These are phyloP conservation scores for Dicorynia guianensis DNA, from an alignment of 306 rosid genomes.

Conservation along the genomic window DNA sequence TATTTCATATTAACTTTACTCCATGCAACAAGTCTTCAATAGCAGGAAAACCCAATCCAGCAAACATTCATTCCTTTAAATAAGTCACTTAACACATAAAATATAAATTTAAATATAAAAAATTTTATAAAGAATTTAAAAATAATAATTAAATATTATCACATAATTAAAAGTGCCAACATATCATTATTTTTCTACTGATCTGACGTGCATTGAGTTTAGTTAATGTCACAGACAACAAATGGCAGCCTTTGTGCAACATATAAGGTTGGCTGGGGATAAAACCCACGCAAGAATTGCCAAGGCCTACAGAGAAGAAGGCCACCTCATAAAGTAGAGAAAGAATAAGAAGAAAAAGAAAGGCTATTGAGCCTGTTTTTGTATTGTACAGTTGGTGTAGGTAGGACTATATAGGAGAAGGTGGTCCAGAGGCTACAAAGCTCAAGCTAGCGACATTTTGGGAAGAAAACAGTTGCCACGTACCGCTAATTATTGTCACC, in stretches of 20 bases:
- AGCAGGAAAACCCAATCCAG: too few relatives aligned
- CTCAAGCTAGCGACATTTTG: constrained; percentile 53
- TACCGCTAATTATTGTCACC: constrained; percentile 47
- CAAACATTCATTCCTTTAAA: too few relatives aligned
- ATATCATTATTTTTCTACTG: constrained; percentile 28
- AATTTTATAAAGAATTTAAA: too few relatives aligned
- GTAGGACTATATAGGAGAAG: constrained; percentile 38
- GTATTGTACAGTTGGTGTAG: constrained; percentile 35
- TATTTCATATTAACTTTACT: too few relatives aligned
- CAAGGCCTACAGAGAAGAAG: constrained; percentile 42
- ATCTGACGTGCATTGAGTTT: not conserved
- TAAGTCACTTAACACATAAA: too few relatives aligned
- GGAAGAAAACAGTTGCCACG: constrained; percentile 48
- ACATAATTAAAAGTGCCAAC: too few relatives aligned
- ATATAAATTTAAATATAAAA: too few relatives aligned
- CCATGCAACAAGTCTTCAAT: too few relatives aligned
- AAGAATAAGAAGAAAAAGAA: constrained; percentile 1
- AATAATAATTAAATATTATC: too few relatives aligned
- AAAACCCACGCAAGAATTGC: constrained; percentile 36
- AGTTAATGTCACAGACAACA: not conserved
- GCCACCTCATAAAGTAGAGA: constrained; percentile 47
- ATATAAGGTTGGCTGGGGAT: too few relatives aligned
- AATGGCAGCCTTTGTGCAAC: constrained; percentile 34
- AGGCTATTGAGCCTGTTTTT: constrained; percentile 30
- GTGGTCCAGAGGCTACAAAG: constrained; percentile 46